A percentile compares a stretch with the other conserved stretches of the same genome.
Conservation (phyloP, 106 monocot genomes). For the Phalaenopsis aphrodite region DNA sequence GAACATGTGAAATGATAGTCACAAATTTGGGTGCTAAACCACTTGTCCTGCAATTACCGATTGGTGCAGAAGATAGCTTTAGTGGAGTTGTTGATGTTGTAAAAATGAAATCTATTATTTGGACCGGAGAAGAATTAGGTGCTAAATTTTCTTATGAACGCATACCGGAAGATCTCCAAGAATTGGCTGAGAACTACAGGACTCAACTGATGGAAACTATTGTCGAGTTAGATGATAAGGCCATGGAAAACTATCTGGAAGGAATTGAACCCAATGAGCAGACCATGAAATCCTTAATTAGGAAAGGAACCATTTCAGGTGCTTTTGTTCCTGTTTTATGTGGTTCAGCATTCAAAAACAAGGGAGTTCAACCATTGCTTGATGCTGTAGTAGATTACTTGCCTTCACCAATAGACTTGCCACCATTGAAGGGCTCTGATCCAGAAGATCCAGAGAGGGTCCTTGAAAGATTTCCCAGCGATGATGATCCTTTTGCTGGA, state of each 20-base stretch:
- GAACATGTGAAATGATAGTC: constrained; percentile 96
- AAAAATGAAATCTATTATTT: constrained; percentile 81
- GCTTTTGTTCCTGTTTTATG: constrained; percentile 94
- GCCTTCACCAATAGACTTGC: constrained; percentile 91
- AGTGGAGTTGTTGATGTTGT: constrained; percentile 82
- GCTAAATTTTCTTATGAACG: constrained; percentile 78
- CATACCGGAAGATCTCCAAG: constrained; percentile 74
- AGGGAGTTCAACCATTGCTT: constrained; percentile 90
- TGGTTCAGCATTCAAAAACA: constrained; percentile 98
- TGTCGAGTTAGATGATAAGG: constrained; percentile 80
- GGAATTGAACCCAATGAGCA: constrained; percentile 81
- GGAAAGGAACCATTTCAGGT: constrained; percentile 62
- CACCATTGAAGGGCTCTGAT: constrained; percentile 90
- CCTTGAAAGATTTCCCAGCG: constrained; percentile 58
- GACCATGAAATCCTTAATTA: constrained; percentile 69
- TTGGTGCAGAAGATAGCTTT: constrained; percentile 89
- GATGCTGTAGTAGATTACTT: constrained; percentile 97
- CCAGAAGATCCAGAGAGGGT: constrained; percentile 60
- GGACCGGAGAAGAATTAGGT: constrained; percentile 91
- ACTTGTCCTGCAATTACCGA: constrained; percentile 73
- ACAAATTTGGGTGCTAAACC: constrained; percentile 89
- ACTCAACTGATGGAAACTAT: constrained; percentile 73
- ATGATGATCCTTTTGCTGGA: constrained; percentile 88
- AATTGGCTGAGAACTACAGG: constrained; percentile 72
- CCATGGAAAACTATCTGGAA: constrained; percentile 95